Evolutionary conservation across 768 basidiomycete species (phyloP).

Genomic region (Boletales sp.): DNA sequence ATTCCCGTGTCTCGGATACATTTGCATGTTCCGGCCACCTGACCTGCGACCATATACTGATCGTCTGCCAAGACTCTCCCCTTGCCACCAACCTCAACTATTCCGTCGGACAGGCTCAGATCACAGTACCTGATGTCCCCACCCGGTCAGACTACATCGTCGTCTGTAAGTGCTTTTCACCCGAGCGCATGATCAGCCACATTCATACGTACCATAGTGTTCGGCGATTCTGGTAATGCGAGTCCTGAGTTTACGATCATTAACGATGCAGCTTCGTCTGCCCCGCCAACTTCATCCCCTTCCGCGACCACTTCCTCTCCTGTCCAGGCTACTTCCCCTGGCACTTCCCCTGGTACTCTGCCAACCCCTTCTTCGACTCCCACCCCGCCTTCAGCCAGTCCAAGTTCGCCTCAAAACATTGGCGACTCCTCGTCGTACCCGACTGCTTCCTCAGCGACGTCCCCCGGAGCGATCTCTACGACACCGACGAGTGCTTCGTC

Average conservation of each 20-base stretch:
- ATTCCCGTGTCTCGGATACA: background rate
- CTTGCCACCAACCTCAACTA: constrained; percentile 34
- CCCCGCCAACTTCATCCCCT: constrained; percentile 9
- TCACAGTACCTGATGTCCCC: constrained; percentile 35
- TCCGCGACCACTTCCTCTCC: background rate
- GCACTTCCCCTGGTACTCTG: background rate
- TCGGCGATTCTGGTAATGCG: constrained; percentile 41
- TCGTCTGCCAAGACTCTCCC: constrained; percentile 24
- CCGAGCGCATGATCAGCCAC: background rate
- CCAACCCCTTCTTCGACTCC: constrained; percentile 1
- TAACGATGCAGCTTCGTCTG: constrained; percentile 53
- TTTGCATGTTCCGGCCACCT: background rate
- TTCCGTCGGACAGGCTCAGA: constrained; percentile 27
- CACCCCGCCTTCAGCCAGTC: background rate
- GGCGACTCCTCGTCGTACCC: background rate
- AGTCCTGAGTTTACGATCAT: constrained; percentile 41
- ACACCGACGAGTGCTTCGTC: background rate
- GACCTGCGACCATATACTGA: constrained; percentile 5
- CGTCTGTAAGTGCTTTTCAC: constrained; percentile 29
- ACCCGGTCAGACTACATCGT: constrained; percentile 32
- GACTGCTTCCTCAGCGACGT: background rate
- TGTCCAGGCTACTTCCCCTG: background rate
- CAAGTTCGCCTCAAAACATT: background rate
- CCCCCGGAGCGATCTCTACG: constrained; percentile 1
- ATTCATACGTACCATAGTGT: constrained; percentile 21